Evolutionary conservation across 2,329 filamentous ascomycete genomes (phyloP).

Genomic region (Arthroderma uncinatum): DNA sequence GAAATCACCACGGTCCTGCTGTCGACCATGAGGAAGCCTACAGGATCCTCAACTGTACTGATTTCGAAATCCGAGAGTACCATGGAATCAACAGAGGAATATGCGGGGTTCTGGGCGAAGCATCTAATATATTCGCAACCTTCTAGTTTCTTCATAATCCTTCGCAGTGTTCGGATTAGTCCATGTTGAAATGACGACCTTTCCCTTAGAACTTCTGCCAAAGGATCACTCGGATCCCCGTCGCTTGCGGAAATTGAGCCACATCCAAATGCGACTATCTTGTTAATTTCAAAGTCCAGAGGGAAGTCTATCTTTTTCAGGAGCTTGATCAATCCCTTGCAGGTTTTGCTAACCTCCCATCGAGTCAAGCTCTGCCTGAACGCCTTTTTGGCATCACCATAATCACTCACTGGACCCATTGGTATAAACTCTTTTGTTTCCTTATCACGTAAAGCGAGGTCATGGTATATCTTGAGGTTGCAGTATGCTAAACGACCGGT

Average conservation of each 20-base stretch:
- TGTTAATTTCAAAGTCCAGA: slow-evolving; percentile 1
- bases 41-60: slow-evolving; percentile 19
- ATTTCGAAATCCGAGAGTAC: slow-evolving; percentile 17
- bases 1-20: slow-evolving; percentile 29
- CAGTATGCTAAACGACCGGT: neutral
- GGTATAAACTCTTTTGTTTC: neutral
- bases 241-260: neutral
- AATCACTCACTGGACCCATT: neutral
- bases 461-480: neutral
- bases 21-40: slow-evolving; percentile 30
- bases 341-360: slow-evolving; percentile 11
- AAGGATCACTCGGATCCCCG: neutral
- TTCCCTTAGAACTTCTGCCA: neutral
- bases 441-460: neutral
- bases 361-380: neutral
- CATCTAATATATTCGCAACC: slow-evolving; percentile 11
- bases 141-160: slow-evolving; percentile 11
- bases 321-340: slow-evolving; percentile 1
- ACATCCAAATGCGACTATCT: slow-evolving; percentile 12
- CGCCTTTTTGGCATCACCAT: neutral
- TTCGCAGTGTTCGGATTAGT: slow-evolving; percentile 17
- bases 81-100: slow-evolving; percentile 15
- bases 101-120: slow-evolving; percentile 22
- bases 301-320: neutral
- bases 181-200: slow-evolving; percentile 18